These are phyloP conservation scores for Leccinum holopus DNA, from an alignment of 1,284 basidiomycete species.

Conservation along the genomic window DNA sequence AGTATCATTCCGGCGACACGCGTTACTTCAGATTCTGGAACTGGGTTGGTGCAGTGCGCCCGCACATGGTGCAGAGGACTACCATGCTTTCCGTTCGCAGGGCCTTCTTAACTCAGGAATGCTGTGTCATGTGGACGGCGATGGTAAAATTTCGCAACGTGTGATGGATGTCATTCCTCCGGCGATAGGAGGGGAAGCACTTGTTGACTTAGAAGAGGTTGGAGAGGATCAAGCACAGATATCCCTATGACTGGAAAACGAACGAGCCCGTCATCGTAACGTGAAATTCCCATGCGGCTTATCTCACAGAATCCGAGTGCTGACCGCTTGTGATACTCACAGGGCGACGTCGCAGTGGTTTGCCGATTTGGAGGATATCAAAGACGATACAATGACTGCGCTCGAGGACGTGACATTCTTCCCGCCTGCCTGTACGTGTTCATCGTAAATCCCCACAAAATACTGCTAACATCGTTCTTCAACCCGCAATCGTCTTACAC, in stretches of 20 bases:
- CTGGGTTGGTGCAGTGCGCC: slow-evolving; percentile 97
- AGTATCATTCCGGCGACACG: slow-evolving; percentile 59
- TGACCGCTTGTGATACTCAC: slow-evolving; percentile 14
- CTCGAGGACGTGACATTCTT: slow-evolving; percentile 77
- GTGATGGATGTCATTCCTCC: slow-evolving; percentile 56
- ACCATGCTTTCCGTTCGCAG: slow-evolving; percentile 63
- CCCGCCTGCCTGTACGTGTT: slow-evolving; percentile 63
- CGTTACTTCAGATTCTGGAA: slow-evolving; percentile 89
- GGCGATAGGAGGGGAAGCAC: slow-evolving; percentile 37
- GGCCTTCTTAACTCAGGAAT: slow-evolving; percentile 48
- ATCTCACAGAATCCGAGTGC: not conserved
- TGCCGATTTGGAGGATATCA: slow-evolving; percentile 85
- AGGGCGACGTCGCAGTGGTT: slow-evolving; percentile 99
- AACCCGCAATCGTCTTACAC: slow-evolving; percentile 84
- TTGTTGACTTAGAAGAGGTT: slow-evolving; percentile 65
- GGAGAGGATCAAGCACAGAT: slow-evolving; percentile 81
- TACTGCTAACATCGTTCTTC: slow-evolving; percentile 10
- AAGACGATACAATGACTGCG: slow-evolving; percentile 71
- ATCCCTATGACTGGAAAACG: slow-evolving; percentile 98
- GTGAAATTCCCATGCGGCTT: slow-evolving; percentile 41
- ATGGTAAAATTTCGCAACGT: slow-evolving; percentile 70
- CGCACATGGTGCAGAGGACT: slow-evolving; percentile 95
- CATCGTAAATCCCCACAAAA: not conserved
- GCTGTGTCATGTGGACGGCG: slow-evolving; percentile 79
- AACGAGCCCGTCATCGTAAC: slow-evolving; percentile 89